Conservation (phyloP, 441 rosid species). For the Erodium texanum region DNA sequence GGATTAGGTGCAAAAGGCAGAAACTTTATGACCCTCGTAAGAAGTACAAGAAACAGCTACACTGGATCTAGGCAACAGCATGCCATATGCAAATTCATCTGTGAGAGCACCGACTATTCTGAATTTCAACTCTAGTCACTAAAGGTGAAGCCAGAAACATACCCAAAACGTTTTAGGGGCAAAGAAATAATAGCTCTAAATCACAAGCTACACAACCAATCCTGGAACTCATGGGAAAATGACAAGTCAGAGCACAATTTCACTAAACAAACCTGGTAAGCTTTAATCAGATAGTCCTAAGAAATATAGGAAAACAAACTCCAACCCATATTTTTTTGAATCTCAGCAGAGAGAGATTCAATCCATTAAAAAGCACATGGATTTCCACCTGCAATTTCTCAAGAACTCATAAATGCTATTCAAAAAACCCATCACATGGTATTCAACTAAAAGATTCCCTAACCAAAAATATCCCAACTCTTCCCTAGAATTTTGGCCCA, state of each 20-base stretch:
- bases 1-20: conserved; percentile 3
- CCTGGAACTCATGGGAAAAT: not conserved
- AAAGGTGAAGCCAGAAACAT: not conserved
- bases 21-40: not conserved
- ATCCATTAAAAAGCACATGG: not conserved
- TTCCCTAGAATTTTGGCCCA: not conserved
- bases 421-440: not conserved
- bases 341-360: not conserved
- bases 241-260: not conserved
- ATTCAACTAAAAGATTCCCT: not conserved
- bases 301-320: not conserved
- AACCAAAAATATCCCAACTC: not conserved
- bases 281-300: not conserved
- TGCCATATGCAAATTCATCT: not conserved
- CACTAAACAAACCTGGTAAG: not conserved
- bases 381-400: no score
- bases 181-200: not conserved
- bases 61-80: not conserved
- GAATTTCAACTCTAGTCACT: not conserved
- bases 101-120: not conserved
- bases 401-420: not conserved
- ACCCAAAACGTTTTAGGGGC: not conserved
- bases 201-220: not conserved
- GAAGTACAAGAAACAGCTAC: not conserved
- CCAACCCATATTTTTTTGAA: not conserved